These are phyloP conservation scores for Kluyveromyces sp. DNA, from an alignment of 1,139 yeast species.

Conservation along the genomic window DNA sequence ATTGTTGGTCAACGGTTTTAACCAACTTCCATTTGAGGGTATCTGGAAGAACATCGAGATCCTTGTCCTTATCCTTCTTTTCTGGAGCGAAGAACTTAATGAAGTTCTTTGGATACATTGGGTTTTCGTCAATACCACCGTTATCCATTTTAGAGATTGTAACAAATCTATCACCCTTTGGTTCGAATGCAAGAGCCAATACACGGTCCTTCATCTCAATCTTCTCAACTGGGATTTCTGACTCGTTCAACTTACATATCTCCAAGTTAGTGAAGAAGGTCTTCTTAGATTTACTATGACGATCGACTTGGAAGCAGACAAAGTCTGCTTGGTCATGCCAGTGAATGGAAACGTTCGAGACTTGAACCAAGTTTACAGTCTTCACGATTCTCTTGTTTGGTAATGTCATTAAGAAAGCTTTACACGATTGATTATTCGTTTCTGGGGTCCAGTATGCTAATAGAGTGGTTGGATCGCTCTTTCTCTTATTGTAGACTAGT, in stretches of 20 bases:
- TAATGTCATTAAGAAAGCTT: constrained; percentile 85
- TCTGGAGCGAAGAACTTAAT: constrained; percentile 83
- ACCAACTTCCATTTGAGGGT: constrained; percentile 52
- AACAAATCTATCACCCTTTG: constrained; percentile 79
- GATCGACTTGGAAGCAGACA: constrained; percentile 91
- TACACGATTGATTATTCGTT: constrained; percentile 83
- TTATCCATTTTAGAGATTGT: constrained; percentile 61
- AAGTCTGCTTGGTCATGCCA: constrained; percentile 89
- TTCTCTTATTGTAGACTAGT: constrained; percentile 47
- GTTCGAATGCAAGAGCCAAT: constrained; percentile 92
- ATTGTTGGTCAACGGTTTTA: constrained; percentile 53
- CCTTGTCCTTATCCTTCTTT: constrained; percentile 29
- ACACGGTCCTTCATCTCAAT: constrained; percentile 89
- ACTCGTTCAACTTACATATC: constrained; percentile 80
- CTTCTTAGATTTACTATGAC: constrained; percentile 93
- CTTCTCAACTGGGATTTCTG: constrained; percentile 90
- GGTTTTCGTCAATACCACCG: constrained; percentile 43
- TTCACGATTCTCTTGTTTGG: constrained; percentile 79
- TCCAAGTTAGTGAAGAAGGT: constrained; percentile 88
- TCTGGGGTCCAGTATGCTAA: constrained; percentile 98
- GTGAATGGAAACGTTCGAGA: constrained; percentile 80
- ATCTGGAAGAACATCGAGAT: constrained; percentile 18
- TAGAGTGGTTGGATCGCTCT: constrained; percentile 42
- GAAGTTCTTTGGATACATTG: constrained; percentile 63
- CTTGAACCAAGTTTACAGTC: constrained; percentile 92